These are phyloP conservation scores for Sphaerulina musiva DNA, from an alignment of 2,329 filamentous ascomycete species.

Conservation along the genomic window DNA sequence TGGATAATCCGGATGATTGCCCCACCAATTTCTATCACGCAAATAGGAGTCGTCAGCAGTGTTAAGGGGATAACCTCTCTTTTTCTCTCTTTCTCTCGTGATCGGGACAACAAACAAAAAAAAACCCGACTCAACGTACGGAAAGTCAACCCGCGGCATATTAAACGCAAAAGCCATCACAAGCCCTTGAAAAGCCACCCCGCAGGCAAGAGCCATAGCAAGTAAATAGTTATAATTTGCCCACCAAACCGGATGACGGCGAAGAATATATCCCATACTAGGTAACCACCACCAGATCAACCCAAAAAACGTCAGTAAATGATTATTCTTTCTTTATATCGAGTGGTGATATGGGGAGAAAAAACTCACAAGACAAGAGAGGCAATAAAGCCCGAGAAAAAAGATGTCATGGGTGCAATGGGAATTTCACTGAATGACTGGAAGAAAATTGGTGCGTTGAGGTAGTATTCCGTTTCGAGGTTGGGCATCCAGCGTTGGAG, in stretches of 20 bases:
- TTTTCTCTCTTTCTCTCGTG: no score
- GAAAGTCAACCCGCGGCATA: not conserved
- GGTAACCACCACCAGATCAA: not conserved
- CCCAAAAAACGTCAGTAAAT: no score
- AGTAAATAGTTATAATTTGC: not conserved
- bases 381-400: not conserved
- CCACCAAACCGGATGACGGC: not conserved
- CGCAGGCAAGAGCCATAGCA: not conserved
- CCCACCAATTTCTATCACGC: not conserved
- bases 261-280: not conserved
- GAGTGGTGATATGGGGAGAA: not conserved
- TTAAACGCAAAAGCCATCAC: not conserved
- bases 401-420: not conserved
- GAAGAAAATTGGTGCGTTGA: not conserved
- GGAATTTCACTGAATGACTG: not conserved
- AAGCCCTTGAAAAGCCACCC: not conserved
- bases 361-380: not conserved
- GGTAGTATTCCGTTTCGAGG: not conserved
- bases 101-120: no score
- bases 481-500: not conserved
- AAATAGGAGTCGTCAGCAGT: no score
- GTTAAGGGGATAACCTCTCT: no score
- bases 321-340: no score
- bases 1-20: not conserved
- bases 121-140: not conserved